Base-by-base conservation (phyloP, 192 early-diverging fungal species). In the Coemansia sp. region DNA sequence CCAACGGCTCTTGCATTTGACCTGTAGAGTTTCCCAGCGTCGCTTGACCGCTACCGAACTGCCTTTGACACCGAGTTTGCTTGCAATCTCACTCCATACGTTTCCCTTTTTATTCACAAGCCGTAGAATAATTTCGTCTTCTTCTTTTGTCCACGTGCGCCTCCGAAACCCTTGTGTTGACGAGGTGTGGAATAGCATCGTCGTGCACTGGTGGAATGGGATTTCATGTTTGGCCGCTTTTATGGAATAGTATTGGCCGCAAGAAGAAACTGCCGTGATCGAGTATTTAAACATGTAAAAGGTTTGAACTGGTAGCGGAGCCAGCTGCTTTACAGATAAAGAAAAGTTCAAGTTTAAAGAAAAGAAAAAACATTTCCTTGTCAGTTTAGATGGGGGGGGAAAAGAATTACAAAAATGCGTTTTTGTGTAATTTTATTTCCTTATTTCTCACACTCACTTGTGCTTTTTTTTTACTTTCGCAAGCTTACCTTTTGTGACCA, bases 1-100 rank as follows among this genome's bases (percentile, higher is more conserved):
- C 79, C 79, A 82, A 23, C 20, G 16, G 39, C 39, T 44, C 26
- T n/a, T n/a, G 1, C 30, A 7, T 48, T 65, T 70, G 34, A 67
- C 61, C 62, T 82, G 79, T 24, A 82, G 61, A 16, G 49, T 57
- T 41, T 58, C 55, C 75, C 74, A 77, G 36, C 79, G 70, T 14
- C 71, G 63, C 35, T 70, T 71, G 16, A 57, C 67, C 41, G 76
- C 73, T 14, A 66, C 12, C 16, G 71, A 26, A 33, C 62, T 64
- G 35, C 79, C 79, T 12, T 52, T 11, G 6, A 82, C 68, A 1
- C 75, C 75, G 21, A 82, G 70, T 43, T 60, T 61, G 11, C 26
- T 36, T 10, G 79, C 79, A 62, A 82, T 76, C 1, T 55, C 55
- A 6, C 53, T 67, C 71, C 74, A 76, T n/a, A 56, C 46, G 18